These are phyloP conservation scores for Chondrus crispus DNA, from an alignment of 23 red algal species.

Conservation along the genomic window DNA sequence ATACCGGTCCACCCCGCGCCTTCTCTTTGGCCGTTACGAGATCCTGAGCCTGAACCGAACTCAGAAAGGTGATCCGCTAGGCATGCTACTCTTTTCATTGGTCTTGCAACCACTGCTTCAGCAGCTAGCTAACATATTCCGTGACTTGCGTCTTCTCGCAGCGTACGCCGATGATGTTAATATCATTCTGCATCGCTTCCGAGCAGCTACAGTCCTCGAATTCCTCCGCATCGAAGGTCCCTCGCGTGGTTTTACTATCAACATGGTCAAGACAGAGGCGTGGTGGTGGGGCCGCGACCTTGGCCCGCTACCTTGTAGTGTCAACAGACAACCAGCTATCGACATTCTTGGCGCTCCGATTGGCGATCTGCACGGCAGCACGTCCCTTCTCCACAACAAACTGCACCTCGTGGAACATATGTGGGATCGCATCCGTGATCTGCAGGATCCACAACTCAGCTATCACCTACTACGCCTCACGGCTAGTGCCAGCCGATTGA, in stretches of 20 bases:
- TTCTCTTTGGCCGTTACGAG: not conserved
- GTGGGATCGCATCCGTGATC: not conserved
- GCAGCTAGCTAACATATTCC: not conserved
- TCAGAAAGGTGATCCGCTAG: constrained; percentile 1
- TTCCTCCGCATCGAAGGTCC: not conserved
- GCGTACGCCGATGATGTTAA: not conserved
- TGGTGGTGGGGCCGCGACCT: not conserved
- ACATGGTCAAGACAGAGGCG: not conserved
- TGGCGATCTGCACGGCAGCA: not conserved
- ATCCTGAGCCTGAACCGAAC: not conserved
- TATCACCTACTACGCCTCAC: not conserved
- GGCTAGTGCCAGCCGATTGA: not conserved
- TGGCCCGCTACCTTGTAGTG: not conserved
- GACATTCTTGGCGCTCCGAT: not conserved
- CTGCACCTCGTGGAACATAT: not conserved
- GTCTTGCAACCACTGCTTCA: constrained; percentile 4
- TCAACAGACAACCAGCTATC: not conserved
- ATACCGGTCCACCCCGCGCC: not conserved
- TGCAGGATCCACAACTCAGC: not conserved
- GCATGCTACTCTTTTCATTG: not conserved
- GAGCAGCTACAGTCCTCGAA: not conserved
- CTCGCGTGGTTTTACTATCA: not conserved
- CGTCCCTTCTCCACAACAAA: not conserved
- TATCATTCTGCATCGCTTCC: not conserved
- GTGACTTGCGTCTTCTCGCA: not conserved